phyloP scores from a whole-genome alignment of 2,329 filamentous ascomycete species.

The Alternaria sp. region DNA sequence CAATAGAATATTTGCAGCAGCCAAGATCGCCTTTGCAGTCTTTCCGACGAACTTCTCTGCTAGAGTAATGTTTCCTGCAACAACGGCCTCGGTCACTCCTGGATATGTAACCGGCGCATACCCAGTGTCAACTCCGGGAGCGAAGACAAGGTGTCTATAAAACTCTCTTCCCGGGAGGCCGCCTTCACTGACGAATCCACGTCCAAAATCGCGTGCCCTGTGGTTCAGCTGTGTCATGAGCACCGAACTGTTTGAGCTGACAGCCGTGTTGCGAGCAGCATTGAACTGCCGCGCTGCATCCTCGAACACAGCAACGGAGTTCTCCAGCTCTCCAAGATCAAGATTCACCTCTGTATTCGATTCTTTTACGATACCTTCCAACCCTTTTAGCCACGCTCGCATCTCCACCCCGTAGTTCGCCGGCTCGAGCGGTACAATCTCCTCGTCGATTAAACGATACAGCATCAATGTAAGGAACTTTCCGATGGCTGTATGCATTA shows the following conservation, averaged over 20 bases:
- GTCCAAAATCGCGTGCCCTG: conserved; percentile 54
- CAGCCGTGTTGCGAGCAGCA: conserved; percentile 36
- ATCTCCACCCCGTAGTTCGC: conserved; percentile 49
- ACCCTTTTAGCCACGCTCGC: conserved; percentile 42
- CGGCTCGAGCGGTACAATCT: conserved; percentile 50
- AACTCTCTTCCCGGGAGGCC: conserved; percentile 55
- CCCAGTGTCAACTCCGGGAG: conserved; percentile 53
- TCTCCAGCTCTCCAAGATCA: conserved; percentile 22
- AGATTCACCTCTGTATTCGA: neutral
- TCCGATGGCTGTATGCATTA: conserved; percentile 58
- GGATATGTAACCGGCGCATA: conserved; percentile 48
- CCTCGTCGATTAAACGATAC: conserved; percentile 51
- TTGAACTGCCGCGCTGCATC: conserved; percentile 35
- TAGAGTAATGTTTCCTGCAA: conserved; percentile 28
- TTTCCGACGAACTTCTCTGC: conserved; percentile 41
- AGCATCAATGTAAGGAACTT: conserved; percentile 55
- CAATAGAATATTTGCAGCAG: conserved; percentile 35
- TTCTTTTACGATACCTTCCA: conserved; percentile 33
- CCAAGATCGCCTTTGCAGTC: conserved; percentile 38
- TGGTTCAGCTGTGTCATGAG: conserved; percentile 48
- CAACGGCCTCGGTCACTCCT: conserved; percentile 46
- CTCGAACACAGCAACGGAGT: conserved; percentile 48
- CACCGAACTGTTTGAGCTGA: conserved; percentile 29
- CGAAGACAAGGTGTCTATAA: conserved; percentile 57
- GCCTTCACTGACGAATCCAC: conserved; percentile 55